phyloP scores from a whole-genome alignment of 108 stramenopile genomes.

The Skeletonema grethae region DNA sequence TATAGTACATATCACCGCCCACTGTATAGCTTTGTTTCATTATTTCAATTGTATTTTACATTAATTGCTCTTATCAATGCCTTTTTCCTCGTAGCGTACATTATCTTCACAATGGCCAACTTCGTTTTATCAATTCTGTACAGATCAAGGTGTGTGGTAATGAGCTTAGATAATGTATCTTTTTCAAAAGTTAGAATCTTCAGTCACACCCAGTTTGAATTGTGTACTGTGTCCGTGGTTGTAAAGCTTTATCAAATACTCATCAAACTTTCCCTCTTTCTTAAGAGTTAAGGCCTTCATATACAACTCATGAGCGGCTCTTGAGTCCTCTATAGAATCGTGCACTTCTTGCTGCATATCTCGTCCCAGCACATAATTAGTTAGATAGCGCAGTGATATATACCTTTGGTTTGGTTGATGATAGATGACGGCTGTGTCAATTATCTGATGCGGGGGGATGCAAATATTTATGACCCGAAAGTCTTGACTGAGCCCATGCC shows the following conservation, averaged over 20 bases:
- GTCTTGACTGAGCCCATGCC: conserved; percentile 88
- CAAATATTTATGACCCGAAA: conserved; percentile 87
- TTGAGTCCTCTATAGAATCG: conserved; percentile 95
- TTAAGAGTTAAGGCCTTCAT: conserved; percentile 65
- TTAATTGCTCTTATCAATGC: no score
- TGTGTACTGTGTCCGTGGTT: conserved; percentile 69
- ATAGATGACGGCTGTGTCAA: conserved; percentile 94
- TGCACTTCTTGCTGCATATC: conserved; percentile 96
- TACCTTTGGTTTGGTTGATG: conserved; percentile 83
- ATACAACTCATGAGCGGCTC: conserved; percentile 76
- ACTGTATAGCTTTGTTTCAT: no score
- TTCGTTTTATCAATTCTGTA: no score
- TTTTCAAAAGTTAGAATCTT: not conserved
- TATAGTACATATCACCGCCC: no score
- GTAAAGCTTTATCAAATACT: conserved; percentile 65
- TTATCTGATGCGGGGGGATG: conserved; percentile 89
- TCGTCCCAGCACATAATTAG: conserved; percentile 81
- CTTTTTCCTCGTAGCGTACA: no score
- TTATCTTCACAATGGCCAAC: no score
- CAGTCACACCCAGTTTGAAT: conserved; percentile 57
- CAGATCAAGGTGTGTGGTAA: no score
- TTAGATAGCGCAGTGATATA: conserved; percentile 90
- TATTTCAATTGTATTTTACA: no score
- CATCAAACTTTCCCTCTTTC: conserved; percentile 62
- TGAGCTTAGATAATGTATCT: no score